Evolutionary conservation across 78 protist genomes (phyloP), one percentile per base, ranked within the genome.

Genomic region (Isochrysis galbana): DNA sequence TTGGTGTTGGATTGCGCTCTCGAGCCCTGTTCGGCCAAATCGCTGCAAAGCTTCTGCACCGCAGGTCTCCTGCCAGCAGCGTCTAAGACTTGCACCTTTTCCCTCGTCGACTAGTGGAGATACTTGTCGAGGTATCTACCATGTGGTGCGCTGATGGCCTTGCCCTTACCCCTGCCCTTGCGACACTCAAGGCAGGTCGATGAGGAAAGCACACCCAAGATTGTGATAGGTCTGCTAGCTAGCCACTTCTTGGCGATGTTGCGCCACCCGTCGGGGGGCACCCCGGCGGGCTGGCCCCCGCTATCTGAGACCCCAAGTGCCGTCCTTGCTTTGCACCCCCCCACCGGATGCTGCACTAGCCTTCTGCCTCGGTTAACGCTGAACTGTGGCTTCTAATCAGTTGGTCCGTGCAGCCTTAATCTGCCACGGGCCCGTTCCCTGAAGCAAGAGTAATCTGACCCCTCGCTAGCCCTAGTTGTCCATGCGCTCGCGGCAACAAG

Each of bases 231-330:
- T n/a, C 80, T 3, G 34, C 41, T 17, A 70, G n/a, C 41, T 21
- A 70, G 80, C 41, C 34, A 51, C 61, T 51, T 14, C 61, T 14
- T 51, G 61, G 61, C 61, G 61, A 51, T 51, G 61, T 14, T 14
- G 61, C 61, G 61, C 61, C 61, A 51, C 61, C 61, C 14, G n/a
- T 23, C 80, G 41, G 41, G 5, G 80, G n/a, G 22, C n/a, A 70
- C 80, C n/a, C 80, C 80, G 22, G n/a, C 22, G 5, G n/a, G 80
- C n/a, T 70, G 80, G 80, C 80, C 80, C 80, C 80, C 80, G 80
- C 80, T 70, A 34, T n/a, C 80, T 70, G 80, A 70, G 80, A 70
- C 80, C 61, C 29, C 7, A 51, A 51, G n/a, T n/a, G n/a, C n/a
- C 32, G 32, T 14, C 67, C 32, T 21, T 22, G 32, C 32, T 21